Evolutionary conservation across 2,329 filamentous ascomycete genomes (phyloP).

Genomic region (Monilinia vaccinii-corymbosi): DNA sequence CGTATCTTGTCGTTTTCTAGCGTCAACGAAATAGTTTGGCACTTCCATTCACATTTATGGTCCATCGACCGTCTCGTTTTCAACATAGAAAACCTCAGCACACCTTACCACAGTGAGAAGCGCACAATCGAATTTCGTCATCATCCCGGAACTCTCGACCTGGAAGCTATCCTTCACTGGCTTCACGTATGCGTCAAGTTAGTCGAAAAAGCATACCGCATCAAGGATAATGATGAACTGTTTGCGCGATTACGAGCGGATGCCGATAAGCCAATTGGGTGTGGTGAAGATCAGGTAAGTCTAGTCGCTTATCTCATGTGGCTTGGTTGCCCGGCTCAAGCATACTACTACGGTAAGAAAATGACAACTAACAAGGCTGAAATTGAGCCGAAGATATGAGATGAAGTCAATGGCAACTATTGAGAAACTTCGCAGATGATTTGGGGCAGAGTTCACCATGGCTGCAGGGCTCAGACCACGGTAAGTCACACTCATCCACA

Average conservation of each 20-base stretch:
- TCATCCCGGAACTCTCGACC: slow-evolving; percentile 19
- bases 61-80: background rate
- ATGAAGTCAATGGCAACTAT: no score
- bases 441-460: background rate
- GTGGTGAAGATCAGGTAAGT: background rate
- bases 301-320: background rate
- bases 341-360: background rate
- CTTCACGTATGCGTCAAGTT: slow-evolving; percentile 12
- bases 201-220: slow-evolving; percentile 1
- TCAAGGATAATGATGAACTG: background rate
- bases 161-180: slow-evolving; percentile 16
- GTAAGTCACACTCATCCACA: background rate
- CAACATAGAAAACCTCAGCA: background rate
- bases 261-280: background rate
- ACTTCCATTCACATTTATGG: accelerated
- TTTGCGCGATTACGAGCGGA: background rate
- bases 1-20: background rate
- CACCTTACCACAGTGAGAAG: background rate
- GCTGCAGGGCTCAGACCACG: no score
- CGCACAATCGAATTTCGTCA: slow-evolving; percentile 24
- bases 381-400: background rate
- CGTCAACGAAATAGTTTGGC: background rate
- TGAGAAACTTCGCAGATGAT: no score
- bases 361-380: background rate
- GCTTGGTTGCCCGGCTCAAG: background rate